phyloP scores from a whole-genome alignment of 2,329 filamentous ascomycete genomes.

The Alternaria atra region DNA sequence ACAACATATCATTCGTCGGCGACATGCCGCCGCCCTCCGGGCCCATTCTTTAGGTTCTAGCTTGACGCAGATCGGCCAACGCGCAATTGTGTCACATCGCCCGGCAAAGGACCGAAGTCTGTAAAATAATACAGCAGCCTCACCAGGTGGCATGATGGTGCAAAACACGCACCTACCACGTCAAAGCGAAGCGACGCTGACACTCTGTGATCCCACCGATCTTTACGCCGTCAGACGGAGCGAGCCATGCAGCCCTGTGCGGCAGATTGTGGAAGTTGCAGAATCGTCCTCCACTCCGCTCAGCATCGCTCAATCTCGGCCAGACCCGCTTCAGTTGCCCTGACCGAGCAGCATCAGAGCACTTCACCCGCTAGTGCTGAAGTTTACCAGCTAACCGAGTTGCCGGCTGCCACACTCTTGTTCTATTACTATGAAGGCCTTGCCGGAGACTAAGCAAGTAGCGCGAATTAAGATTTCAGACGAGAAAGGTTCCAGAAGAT shows the following conservation, averaged over 20 bases:
- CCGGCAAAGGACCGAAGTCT: conserved; percentile 16
- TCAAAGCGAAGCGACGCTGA: not conserved
- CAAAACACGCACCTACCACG: not conserved
- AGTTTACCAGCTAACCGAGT: conserved; percentile 5
- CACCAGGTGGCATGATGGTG: conserved; percentile 1
- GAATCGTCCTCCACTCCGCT: conserved; percentile 5
- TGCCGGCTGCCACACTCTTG: conserved; percentile 6
- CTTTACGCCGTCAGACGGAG: conserved; percentile 6
- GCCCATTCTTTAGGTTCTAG: conserved; percentile 8
- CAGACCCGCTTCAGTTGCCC: conserved; percentile 18
- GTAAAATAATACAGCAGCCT: conserved; percentile 5
- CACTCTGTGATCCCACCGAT: conserved; percentile 6
- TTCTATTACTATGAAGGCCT: not conserved
- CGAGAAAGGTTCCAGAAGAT: conserved; percentile 18
- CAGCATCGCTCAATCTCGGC: conserved; percentile 19
- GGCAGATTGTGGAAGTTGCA: conserved; percentile 2
- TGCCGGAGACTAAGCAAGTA: conserved; percentile 14
- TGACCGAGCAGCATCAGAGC: conserved; percentile 6
- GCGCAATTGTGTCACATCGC: conserved; percentile 14
- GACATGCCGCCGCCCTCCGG: conserved; percentile 12
- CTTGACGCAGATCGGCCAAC: conserved; percentile 4
- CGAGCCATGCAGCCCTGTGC: conserved; percentile 1
- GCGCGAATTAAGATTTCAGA: conserved; percentile 14
- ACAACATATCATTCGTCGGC: conserved; percentile 15
- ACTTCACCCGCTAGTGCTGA: conserved; percentile 5